phyloP scores from a whole-genome alignment of 169 alveolate species.

The Theileria parva region DNA sequence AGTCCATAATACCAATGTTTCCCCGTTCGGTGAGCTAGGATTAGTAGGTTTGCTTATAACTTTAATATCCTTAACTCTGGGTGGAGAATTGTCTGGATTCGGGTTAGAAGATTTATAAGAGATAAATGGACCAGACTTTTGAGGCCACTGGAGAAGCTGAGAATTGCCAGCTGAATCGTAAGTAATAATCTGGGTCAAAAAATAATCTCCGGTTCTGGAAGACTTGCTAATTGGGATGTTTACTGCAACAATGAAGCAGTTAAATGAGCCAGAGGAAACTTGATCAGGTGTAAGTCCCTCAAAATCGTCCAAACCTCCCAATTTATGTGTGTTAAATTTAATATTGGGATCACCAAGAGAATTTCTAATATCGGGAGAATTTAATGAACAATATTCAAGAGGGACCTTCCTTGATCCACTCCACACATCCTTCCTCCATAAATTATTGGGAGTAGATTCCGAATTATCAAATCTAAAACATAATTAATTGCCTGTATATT shows the following conservation, averaged over 20 bases:
- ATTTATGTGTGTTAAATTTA: conserved; percentile 22
- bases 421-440: conserved; percentile 58
- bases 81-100: conserved; percentile 62
- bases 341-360: neutral
- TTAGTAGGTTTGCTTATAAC: conserved; percentile 71
- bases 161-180: conserved; percentile 74
- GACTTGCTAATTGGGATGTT: conserved; percentile 64
- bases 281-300: conserved; percentile 33
- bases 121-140: conserved; percentile 49
- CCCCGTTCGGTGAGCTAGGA: conserved; percentile 70
- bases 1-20: conserved; percentile 61
- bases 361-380: neutral
- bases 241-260: conserved; percentile 71
- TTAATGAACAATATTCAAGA: conserved; percentile 25
- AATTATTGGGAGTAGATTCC: neutral
- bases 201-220: conserved; percentile 67
- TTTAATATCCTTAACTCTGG: conserved; percentile 55
- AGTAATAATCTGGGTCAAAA: conserved; percentile 51
- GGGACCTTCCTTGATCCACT: conserved; percentile 52
- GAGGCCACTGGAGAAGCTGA: conserved; percentile 66
- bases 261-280: conserved; percentile 36
- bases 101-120: conserved; percentile 6
- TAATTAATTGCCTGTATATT: neutral
- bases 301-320: conserved; percentile 22
- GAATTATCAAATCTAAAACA: conserved; percentile 7